Percentiles rank a stretch among this genome's conserved stretches.
Evolutionary conservation across 257 asterid species (phyloP).

Genomic region (Verbena officinalis): DNA sequence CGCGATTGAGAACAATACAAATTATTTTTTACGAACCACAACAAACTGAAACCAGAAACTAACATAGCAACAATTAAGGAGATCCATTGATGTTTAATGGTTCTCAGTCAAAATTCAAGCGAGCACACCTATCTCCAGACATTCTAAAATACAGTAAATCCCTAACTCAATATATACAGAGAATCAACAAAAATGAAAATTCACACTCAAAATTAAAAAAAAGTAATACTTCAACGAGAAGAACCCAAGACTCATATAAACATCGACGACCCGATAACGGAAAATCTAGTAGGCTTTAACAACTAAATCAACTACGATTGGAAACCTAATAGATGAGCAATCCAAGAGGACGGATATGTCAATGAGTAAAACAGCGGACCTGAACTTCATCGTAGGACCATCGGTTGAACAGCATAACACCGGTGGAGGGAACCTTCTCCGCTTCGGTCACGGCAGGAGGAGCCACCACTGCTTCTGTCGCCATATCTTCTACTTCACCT

Average conservation of each 20-base stretch:
- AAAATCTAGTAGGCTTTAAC: neutral
- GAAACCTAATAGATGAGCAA: neutral
- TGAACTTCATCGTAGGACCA: constrained; percentile 74
- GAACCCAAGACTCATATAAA: neutral
- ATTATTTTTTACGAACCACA: too few species aligned
- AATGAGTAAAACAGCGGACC: constrained; percentile 33
- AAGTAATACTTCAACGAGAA: neutral
- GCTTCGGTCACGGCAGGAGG: constrained; percentile 25
- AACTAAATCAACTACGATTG: neutral
- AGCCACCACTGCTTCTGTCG: constrained; percentile 31
- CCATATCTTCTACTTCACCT: constrained; percentile 43
- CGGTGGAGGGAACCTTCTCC: constrained; percentile 38
- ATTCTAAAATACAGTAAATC: too few species aligned
- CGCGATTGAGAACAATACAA: too few species aligned
- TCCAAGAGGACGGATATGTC: neutral
- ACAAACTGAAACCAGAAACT: too few species aligned
- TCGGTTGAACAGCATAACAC: constrained; percentile 62
- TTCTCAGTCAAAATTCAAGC: too few species aligned
- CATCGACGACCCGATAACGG: too few species aligned
- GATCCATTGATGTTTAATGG: too few species aligned
- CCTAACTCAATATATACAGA: too few species aligned
- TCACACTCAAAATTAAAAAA: too few species aligned
- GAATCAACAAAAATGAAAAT: too few species aligned
- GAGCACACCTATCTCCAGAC: too few species aligned
- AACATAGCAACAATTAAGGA: too few species aligned